Percentiles rank a stretch among this genome's conserved stretches.
Evolutionary conservation across 345 rosid species (phyloP).

Genomic region (Brassica rapa): DNA sequence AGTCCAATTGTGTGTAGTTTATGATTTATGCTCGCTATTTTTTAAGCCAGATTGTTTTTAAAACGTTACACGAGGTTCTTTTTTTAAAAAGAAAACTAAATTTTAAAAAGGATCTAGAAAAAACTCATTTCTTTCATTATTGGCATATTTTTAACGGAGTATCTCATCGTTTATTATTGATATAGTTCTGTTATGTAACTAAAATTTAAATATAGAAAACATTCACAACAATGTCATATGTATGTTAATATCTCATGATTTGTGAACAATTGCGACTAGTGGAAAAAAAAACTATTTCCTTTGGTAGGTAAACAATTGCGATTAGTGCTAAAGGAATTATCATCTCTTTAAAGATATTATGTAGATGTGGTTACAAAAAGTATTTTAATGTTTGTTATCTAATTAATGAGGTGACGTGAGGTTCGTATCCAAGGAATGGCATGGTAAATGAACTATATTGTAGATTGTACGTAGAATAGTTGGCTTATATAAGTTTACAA

Average conservation of each 20-base stretch:
- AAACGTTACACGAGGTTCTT: neutral
- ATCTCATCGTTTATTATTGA: neutral
- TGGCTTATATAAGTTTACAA: neutral
- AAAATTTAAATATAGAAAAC: neutral
- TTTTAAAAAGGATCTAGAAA: neutral
- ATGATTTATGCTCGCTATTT: neutral
- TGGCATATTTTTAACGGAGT: neutral
- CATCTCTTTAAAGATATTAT: neutral
- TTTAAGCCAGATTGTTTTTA: neutral
- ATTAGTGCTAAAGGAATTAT: neutral
- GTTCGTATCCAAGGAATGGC: neutral
- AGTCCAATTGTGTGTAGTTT: neutral
- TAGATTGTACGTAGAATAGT: neutral
- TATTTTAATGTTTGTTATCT: neutral
- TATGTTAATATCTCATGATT: neutral
- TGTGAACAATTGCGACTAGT: neutral
- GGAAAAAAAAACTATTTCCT: neutral
- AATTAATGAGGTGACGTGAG: slow-evolving; percentile 15
- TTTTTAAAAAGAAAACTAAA: neutral
- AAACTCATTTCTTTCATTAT: neutral
- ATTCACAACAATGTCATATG: neutral
- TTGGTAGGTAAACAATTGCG: neutral
- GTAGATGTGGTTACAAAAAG: neutral
- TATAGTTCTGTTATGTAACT: neutral
- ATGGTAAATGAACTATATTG: neutral